These are phyloP conservation scores for Angophora floribunda DNA, from an alignment of 345 rosid species.

Conservation along the genomic window DNA sequence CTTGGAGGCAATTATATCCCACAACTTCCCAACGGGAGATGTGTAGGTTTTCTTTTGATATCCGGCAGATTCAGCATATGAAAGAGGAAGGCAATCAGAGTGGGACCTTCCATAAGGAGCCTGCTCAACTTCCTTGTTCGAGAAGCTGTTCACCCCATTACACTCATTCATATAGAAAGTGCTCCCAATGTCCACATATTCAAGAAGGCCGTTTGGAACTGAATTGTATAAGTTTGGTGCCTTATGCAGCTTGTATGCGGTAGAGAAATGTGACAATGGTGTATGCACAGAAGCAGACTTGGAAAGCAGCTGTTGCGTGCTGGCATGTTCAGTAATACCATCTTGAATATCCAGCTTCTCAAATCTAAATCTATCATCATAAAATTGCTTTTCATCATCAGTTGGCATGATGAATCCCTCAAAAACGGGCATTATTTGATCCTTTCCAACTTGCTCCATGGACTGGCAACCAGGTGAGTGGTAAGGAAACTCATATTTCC, in stretches of 20 bases:
- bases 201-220: slow-evolving; percentile 57
- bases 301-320: slow-evolving; percentile 51
- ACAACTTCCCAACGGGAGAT: slow-evolving; percentile 65
- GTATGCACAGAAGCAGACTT: slow-evolving; percentile 55
- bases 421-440: slow-evolving; percentile 38
- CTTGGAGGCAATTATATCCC: slow-evolving; percentile 52
- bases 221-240: slow-evolving; percentile 37
- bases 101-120: slow-evolving; percentile 22
- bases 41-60: slow-evolving; percentile 33
- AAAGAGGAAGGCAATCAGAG: slow-evolving; percentile 35
- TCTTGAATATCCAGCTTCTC: slow-evolving; percentile 40
- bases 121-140: slow-evolving; percentile 14
- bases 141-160: slow-evolving; percentile 8
- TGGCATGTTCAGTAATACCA: slow-evolving; percentile 40
- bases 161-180: slow-evolving; percentile 3
- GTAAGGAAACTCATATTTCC: slow-evolving; percentile 7
- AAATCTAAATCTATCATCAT: slow-evolving; percentile 22
- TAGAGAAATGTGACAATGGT: slow-evolving; percentile 43
- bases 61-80: slow-evolving; percentile 23
- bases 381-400: slow-evolving; percentile 17
- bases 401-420: slow-evolving; percentile 56
- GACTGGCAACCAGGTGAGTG: slow-evolving; percentile 16
- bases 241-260: slow-evolving; percentile 21
- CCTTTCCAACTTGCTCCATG: slow-evolving; percentile 7
- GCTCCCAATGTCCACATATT: slow-evolving; percentile 25